Evolutionary conservation across 2,329 filamentous ascomycete genomes (phyloP).

Genomic region (Trichoderma sp.): DNA sequence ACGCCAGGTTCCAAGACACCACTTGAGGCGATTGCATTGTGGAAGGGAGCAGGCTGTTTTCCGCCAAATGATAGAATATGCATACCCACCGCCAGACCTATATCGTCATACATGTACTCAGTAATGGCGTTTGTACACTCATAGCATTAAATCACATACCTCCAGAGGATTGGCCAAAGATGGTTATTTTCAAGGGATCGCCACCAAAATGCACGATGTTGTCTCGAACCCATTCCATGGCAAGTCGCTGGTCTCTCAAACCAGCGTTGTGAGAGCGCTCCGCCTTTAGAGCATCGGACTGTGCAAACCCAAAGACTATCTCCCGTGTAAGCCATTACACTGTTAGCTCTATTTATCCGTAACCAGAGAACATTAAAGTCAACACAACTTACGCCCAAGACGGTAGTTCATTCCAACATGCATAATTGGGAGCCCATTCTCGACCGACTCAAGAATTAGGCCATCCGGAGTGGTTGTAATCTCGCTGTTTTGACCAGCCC

Average conservation of each 20-base stretch:
- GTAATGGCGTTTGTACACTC: background rate
- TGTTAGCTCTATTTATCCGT: background rate
- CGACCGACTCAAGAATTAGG: conserved; percentile 44
- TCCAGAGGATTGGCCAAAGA: conserved; percentile 34
- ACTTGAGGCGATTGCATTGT: conserved; percentile 45
- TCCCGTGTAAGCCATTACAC: background rate
- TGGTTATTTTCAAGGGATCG: conserved; percentile 42
- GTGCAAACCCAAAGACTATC: conserved; percentile 30
- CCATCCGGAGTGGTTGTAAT: conserved; percentile 41
- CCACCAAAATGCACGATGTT: conserved; percentile 50
- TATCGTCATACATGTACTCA: background rate
- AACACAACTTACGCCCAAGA: conserved; percentile 22
- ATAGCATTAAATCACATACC: background rate
- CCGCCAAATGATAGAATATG: conserved; percentile 49
- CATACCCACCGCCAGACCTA: conserved; percentile 42
- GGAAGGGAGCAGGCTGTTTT: conserved; percentile 42
- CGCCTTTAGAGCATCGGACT: conserved; percentile 23
- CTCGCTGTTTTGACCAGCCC: conserved; percentile 31
- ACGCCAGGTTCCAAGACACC: conserved; percentile 47
- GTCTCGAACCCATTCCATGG: conserved; percentile 42
- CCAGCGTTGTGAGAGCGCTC: conserved; percentile 42
- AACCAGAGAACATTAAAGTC: background rate
- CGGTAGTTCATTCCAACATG: conserved; percentile 37
- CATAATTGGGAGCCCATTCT: conserved; percentile 38
- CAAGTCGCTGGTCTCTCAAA: conserved; percentile 50